Evolutionary conservation across 2,329 filamentous ascomycete species (phyloP).

Genomic region (Leptographium galeiforme): DNA sequence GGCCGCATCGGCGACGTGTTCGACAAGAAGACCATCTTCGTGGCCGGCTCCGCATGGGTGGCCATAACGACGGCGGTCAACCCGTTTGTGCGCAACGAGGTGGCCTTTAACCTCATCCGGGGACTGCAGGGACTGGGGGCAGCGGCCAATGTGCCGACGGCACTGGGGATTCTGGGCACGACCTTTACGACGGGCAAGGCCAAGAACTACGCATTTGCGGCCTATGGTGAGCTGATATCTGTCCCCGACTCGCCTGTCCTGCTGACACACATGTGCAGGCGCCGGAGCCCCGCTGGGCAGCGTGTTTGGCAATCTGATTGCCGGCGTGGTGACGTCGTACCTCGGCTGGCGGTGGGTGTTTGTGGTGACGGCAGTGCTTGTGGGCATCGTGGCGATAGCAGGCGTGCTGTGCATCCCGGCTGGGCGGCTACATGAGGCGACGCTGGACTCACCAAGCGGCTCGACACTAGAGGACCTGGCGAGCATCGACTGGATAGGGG

Average conservation of each 20-base stretch:
- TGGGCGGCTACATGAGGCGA: neutral
- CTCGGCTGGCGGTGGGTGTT: constrained; percentile 55
- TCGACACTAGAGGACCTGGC: constrained; percentile 9
- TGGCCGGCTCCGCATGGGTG: constrained; percentile 50
- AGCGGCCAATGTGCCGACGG: constrained; percentile 57
- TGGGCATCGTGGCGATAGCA: constrained; percentile 39
- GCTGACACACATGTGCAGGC: constrained; percentile 18
- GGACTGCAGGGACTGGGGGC: constrained; percentile 55
- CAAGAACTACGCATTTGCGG: constrained; percentile 58
- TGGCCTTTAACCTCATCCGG: constrained; percentile 53
- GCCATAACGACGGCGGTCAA: constrained; percentile 43
- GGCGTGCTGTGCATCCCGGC: constrained; percentile 47
- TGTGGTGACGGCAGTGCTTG: constrained; percentile 48
- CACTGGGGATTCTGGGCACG: constrained; percentile 54
- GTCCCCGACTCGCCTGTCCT: neutral
- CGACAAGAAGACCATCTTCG: constrained; percentile 51
- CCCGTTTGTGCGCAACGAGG: constrained; percentile 53
- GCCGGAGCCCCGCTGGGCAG: constrained; percentile 52
- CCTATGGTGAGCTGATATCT: constrained; percentile 26
- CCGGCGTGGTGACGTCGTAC: constrained; percentile 50
- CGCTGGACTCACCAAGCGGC: constrained; percentile 18
- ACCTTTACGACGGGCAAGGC: constrained; percentile 54
- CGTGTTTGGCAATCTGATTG: constrained; percentile 50
- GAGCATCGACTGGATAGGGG: constrained; percentile 53
- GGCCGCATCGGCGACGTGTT: constrained; percentile 55